Conservation (phyloP, 106 monocot genomes). For the Xerophyta viscosa region DNA sequence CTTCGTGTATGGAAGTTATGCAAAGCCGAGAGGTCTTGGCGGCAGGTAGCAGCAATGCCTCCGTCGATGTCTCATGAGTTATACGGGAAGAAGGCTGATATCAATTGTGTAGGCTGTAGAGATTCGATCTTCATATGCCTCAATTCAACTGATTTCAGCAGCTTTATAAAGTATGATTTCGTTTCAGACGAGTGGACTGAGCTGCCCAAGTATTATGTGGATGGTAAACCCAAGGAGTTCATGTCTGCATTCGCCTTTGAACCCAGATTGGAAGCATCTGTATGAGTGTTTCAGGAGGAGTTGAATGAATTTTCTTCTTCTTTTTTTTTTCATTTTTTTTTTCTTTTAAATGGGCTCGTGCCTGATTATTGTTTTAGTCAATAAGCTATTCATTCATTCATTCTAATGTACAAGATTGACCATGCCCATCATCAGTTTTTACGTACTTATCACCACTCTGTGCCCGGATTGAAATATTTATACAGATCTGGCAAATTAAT, state of each 20-base stretch:
- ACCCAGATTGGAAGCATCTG: slow-evolving; percentile 64
- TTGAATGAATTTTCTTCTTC: too few species aligned
- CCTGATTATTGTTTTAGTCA: too few species aligned
- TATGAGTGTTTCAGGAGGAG: slow-evolving; percentile 23
- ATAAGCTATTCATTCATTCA: too few species aligned
- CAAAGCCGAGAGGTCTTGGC: slow-evolving; percentile 28
- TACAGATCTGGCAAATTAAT: too few species aligned
- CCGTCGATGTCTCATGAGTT: slow-evolving; percentile 75
- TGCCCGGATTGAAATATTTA: too few species aligned
- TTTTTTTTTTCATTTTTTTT: too few species aligned
- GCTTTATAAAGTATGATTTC: slow-evolving; percentile 44
- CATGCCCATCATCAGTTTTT: too few species aligned
- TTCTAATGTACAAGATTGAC: too few species aligned
- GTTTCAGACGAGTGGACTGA: slow-evolving; percentile 42
- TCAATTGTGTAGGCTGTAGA: slow-evolving; percentile 69
- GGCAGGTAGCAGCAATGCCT: slow-evolving; percentile 70
- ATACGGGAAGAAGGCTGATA: slow-evolving; percentile 54
- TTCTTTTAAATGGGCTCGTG: too few species aligned
- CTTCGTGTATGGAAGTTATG: slow-evolving; percentile 62
- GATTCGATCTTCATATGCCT: slow-evolving; percentile 55
- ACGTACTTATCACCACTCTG: too few species aligned
- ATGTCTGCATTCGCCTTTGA: slow-evolving; percentile 78
- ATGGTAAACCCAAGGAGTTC: slow-evolving; percentile 49
- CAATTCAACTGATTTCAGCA: slow-evolving; percentile 41
- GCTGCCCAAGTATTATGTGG: slow-evolving; percentile 50